These are phyloP conservation scores for Cytospora schulzeri DNA, from an alignment of 2,329 filamentous ascomycete genomes.

Conservation along the genomic window DNA sequence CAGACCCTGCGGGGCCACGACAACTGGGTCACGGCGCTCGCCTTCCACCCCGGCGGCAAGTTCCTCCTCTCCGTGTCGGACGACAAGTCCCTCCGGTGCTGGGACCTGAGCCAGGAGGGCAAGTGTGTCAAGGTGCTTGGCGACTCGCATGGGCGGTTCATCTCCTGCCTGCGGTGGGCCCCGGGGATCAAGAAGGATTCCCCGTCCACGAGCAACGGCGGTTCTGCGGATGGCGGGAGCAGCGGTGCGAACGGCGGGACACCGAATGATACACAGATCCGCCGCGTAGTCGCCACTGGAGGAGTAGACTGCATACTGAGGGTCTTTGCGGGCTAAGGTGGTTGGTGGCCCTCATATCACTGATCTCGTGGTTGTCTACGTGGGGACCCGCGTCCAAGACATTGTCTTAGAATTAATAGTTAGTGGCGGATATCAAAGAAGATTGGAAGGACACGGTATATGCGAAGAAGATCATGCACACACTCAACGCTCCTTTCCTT, in stretches of 20 bases:
- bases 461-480: neutral
- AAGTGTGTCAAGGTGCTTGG: constrained; percentile 82
- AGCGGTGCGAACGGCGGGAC: constrained; percentile 40
- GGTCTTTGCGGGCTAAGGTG: constrained; percentile 67
- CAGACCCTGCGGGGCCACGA: constrained; percentile 86
- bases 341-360: neutral
- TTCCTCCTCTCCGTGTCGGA: constrained; percentile 85
- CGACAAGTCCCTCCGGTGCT: constrained; percentile 90
- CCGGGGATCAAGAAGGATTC: constrained; percentile 69
- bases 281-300: constrained; percentile 87
- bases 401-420: neutral
- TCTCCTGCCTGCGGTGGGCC: constrained; percentile 86
- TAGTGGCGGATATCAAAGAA: neutral
- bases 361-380: neutral
- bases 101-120: constrained; percentile 88
- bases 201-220: constrained; percentile 12
- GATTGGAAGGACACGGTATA: neutral
- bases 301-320: constrained; percentile 80
- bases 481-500: neutral
- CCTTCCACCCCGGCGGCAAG: constrained; percentile 90
- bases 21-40: constrained; percentile 85
- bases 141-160: constrained; percentile 80
- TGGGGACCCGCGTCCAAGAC: neutral
- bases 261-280: constrained; percentile 63
- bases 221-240: constrained; percentile 47